Evolutionary conservation across 768 basidiomycete species (phyloP), one percentile per base, ranked within the genome.

Genomic region (Dacryopinax primogenitus): DNA sequence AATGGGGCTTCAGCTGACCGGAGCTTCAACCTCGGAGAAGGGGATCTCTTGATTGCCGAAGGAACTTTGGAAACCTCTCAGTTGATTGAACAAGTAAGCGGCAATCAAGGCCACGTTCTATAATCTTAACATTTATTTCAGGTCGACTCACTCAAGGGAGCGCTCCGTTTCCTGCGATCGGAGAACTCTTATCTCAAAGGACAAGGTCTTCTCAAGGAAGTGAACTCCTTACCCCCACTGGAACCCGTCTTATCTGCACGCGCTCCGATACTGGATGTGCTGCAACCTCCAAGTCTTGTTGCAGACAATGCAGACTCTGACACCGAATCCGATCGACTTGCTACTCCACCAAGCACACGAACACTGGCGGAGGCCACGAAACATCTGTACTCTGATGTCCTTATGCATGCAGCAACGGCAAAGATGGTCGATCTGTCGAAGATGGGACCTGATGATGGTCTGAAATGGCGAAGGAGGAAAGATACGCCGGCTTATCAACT

Each of bases 151-250:
- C 82, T 97, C n/a, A 88, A 91, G 39, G 86, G 87, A 3, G 90
- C 94, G 0, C 84, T 98, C 32, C 85, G 91, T 21, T 97, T 89
- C 83, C 79, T 99, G n/a, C 85, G 94, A 26, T 85, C 82, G 35
- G 94, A 98, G 75, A 98, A 98, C 73, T 83, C 90, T 1, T 92
- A 90, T 72, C 85, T 98, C 76, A 93, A 89, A 72, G 91, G 92
- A 1, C 90, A 92, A 74, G 92, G 94, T 70, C 82, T 98, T 0
- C 83, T 97, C 66, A 81, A 82, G 63, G 89, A 92, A 69, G 85
- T 98, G 64, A 83, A 87, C 68, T 72, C 84, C 4, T 79, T 98
- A 0, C 88, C 88, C 18, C 78, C 78, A 0, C 82, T 90, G 51
- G 51, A 58, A n/a, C 77, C 81, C 2, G 78, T 78, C 45, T 34